Base-by-base conservation (phyloP, 2,329 filamentous ascomycete species). In the Aureobasidium sp. region DNA sequence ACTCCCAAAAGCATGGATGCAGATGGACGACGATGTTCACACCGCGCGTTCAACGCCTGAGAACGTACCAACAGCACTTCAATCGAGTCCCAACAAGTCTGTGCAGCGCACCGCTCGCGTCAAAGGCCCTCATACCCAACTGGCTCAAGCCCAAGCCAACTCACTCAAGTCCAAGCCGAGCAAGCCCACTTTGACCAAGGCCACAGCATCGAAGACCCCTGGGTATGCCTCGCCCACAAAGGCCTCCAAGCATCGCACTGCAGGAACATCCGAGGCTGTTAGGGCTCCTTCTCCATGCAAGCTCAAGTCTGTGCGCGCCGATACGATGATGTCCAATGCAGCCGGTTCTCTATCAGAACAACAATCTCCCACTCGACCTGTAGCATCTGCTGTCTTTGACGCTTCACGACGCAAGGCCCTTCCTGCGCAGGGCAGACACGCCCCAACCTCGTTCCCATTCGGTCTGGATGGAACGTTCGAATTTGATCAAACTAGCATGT, bases 1-100 rank as follows among this genome's bases (percentile, higher is more conserved):
- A 34, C 52, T 71, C 36, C 70, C 70, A 6, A 64, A 64, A n/a
- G 66, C 63, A 34, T 71, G 70, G 70, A 60, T 69, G 45, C 25
- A 48, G 29, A 39, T 37, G 31, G 25, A 58, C 42, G 37, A 39
- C 4, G 42, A 58, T 27, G 42, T 15, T 20, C 53, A 45, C 29
- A 8, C 41, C 8, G 5, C 14, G 3, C 41, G 22, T 1, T 4
- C n/a, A 3, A 20, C 17, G 6, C 14, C 41, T 25, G 53, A 57
- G 22, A 29, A 45, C 11, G 27, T n/a, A 3, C 8, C 39, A 12
- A 5, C 22, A n/a, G 27, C n/a, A 34, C 25, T 29, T 20, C 53
- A 27, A n/a, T 15, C 11, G 7, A 41, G 15, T 31, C n/a, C 53
- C 14, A 22, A 29, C 53, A 57, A 57, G 41, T 12, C 53, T 17